Percentiles rank a stretch among this genome's conserved stretches.
These are phyloP conservation scores for Dentipellis fragilis DNA, from an alignment of 768 basidiomycete genomes.

Conservation along the genomic window DNA sequence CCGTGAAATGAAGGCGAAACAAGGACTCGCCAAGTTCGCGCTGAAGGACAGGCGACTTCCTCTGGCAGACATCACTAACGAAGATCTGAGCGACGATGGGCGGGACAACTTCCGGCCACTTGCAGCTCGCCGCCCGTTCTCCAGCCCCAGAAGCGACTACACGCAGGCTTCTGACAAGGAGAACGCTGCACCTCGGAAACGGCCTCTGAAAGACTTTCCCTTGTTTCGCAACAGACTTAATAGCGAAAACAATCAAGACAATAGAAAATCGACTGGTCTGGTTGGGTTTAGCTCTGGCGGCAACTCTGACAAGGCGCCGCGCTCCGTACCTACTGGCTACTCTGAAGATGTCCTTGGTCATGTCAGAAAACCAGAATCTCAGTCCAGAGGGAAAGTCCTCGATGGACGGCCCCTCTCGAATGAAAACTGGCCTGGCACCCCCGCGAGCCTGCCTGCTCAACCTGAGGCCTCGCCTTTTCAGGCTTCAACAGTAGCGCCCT, in stretches of 20 bases:
- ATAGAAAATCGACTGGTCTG: no score
- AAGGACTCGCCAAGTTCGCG: background rate
- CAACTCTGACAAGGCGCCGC: background rate
- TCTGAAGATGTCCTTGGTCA: background rate
- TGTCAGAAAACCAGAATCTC: background rate
- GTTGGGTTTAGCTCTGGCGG: no score
- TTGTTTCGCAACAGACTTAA: background rate
- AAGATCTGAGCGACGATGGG: background rate
- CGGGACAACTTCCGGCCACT: background rate
- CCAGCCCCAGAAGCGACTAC: background rate
- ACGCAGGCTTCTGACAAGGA: background rate
- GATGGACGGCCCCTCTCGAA: background rate
- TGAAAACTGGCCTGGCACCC: background rate
- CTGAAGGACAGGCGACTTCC: conserved; percentile 2
- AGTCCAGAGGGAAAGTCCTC: background rate
- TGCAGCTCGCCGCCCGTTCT: background rate
- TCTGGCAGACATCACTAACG: conserved; percentile 9
- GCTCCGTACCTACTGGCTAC: background rate
- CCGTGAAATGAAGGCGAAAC: background rate
- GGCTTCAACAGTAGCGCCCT: background rate
- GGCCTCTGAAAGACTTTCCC: background rate
- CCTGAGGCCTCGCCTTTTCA: background rate
- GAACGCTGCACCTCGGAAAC: background rate
- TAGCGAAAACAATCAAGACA: no score
- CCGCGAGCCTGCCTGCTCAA: background rate